Conservation (phyloP, 176 grass and related monocot species). For the Lolium multiflorum region DNA sequence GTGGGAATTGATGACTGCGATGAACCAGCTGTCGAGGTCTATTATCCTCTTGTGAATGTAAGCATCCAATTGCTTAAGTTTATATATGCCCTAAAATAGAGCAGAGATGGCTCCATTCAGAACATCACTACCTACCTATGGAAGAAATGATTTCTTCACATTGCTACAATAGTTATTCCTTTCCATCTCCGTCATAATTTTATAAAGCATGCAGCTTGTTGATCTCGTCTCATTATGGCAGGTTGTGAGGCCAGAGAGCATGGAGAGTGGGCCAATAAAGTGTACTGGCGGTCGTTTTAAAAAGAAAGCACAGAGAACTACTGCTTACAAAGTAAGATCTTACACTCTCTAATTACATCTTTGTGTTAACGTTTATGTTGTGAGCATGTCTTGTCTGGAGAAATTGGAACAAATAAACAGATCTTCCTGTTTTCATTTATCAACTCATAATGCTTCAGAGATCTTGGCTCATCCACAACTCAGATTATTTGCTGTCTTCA, state of each 20-base stretch:
- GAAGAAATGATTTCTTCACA: neutral
- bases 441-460: neutral
- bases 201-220: neutral
- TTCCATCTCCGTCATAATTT: constrained; percentile 12
- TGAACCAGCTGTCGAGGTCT: neutral
- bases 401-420: neutral
- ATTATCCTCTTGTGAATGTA: constrained; percentile 20
- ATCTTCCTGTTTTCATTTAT: neutral
- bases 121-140: neutral
- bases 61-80: neutral
- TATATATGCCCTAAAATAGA: no score
- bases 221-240: neutral
- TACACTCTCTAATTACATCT: neutral
- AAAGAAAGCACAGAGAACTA: neutral
- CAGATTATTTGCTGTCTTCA: no score
- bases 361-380: neutral
- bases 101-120: neutral
- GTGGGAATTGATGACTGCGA: neutral
- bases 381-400: neutral
- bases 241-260: neutral
- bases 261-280: neutral
- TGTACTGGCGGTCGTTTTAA: neutral
- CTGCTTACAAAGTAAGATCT: constrained; percentile 27
- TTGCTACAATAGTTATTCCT: neutral
- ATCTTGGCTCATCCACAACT: neutral